Evolutionary conservation across 257 asterid genomes (phyloP), one percentile per base, ranked within the genome.

Genomic region (Plantago major): DNA sequence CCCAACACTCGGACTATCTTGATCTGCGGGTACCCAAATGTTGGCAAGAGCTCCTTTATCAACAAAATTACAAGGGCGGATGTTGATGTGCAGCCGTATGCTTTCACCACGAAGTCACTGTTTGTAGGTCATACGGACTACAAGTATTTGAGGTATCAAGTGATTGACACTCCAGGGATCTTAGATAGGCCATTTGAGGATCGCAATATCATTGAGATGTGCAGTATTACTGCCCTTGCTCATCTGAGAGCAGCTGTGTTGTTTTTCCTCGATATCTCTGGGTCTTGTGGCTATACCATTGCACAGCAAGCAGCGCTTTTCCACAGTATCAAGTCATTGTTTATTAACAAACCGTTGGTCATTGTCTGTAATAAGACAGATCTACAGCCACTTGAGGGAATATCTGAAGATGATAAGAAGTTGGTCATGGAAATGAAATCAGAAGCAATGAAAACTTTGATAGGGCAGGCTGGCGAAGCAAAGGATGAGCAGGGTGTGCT

Each of bases 1-100:
- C 99, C 99, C 11, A 93, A 87, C 66, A 89, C 96, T 5, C 56
- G 99, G 46, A 93, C 97, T n/a, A 75, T 93, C 75, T 78, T 93
- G 88, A 93, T 93, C 46, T 93, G 99, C 78, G 99, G 99, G 66
- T 93, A 89, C 54, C 97, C 99, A 0, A 93, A 93, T 82, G 99
- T 93, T 48, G 99, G 97, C 8, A 92, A 92, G 89, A 92, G 99
- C 49, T 92, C 99, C 0, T 92, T 92, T 74, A 86, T 92, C 51
- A 92, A 92, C 79, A 89, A 89, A 71, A 92, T 89, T 55, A 92
- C 99, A 0, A 78, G 97, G 74, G 97, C 97, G 12, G 99, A 92
- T 70, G 99, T 92, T 48, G 97, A 92, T 64, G 97, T 86, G 12
- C 99, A 89, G 19, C 97, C 95, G 5, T 92, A 92, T 76, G 99